These are phyloP conservation scores for Fusarium armeniacum DNA, from an alignment of 2,329 filamentous ascomycete genomes.

Conservation along the genomic window DNA sequence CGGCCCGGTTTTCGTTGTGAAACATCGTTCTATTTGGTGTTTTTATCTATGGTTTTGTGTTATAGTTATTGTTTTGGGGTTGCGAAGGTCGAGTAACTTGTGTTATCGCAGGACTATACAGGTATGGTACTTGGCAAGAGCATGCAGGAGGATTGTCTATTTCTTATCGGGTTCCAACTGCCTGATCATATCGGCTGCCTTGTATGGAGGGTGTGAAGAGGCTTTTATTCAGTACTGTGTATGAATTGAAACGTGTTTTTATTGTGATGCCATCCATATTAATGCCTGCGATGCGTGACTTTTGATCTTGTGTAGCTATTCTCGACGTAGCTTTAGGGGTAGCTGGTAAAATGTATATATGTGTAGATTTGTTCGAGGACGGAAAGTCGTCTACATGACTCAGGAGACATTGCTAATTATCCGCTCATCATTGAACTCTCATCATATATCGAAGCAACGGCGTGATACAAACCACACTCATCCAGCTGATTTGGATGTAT, in stretches of 20 bases:
- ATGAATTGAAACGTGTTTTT: slow-evolving; percentile 11
- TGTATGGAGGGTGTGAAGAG: slow-evolving; percentile 10
- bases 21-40: slow-evolving; percentile 3
- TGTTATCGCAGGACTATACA: slow-evolving; percentile 22
- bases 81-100: slow-evolving; percentile 1
- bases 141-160: slow-evolving; percentile 7
- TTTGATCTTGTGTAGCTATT: neutral
- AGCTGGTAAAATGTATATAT: neutral
- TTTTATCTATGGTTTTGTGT: slow-evolving; percentile 13
- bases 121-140: slow-evolving; percentile 8
- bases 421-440: neutral
- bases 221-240: slow-evolving; percentile 22
- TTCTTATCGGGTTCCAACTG: slow-evolving; percentile 10
- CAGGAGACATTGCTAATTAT: neutral
- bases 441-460: neutral
- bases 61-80: slow-evolving; percentile 3
- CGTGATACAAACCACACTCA: too few species aligned
- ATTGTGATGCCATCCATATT: neutral
- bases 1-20: slow-evolving; percentile 7
- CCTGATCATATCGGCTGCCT: neutral
- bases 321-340: too few species aligned
- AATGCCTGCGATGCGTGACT: neutral
- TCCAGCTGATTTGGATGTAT: neutral
- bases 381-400: neutral
- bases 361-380: neutral